Conservation (phyloP, 2,329 filamentous ascomycete genomes). For the Penicillium aurantiogriseum region DNA sequence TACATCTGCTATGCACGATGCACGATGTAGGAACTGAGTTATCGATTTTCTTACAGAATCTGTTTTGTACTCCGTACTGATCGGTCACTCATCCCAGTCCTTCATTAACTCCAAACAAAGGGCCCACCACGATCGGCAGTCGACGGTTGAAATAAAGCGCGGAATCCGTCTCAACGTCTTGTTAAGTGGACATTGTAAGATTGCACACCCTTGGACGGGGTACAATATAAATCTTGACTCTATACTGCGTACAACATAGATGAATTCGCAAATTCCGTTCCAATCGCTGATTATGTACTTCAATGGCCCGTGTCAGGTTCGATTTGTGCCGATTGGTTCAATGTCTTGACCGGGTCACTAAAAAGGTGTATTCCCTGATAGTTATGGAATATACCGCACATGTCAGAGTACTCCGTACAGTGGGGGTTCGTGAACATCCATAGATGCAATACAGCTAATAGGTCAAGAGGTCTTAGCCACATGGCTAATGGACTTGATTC, state of each 20-base stretch:
- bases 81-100: not conserved
- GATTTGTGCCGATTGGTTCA: not conserved
- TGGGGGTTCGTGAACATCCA: too few relatives aligned
- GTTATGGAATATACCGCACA: not conserved
- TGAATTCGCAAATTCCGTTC: too few relatives aligned
- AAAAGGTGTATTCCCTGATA: not conserved
- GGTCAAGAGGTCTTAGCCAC: not conserved
- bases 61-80: too few relatives aligned
- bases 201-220: not conserved
- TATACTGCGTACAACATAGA: not conserved
- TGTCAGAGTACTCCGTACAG: too few relatives aligned
- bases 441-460: not conserved
- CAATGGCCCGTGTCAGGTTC: not conserved
- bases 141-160: not conserved
- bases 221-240: not conserved
- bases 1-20: not conserved
- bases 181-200: not conserved
- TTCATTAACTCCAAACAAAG: constrained; percentile 12
- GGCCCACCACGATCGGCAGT: constrained; percentile 8
- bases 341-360: not conserved
- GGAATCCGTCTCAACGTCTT: not conserved
- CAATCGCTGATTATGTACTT: not conserved
- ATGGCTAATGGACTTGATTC: not conserved
- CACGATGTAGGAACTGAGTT: not conserved
- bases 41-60: not conserved